Base-by-base conservation (phyloP, 2,329 filamentous ascomycete species). In the Simplicillium sp. region DNA sequence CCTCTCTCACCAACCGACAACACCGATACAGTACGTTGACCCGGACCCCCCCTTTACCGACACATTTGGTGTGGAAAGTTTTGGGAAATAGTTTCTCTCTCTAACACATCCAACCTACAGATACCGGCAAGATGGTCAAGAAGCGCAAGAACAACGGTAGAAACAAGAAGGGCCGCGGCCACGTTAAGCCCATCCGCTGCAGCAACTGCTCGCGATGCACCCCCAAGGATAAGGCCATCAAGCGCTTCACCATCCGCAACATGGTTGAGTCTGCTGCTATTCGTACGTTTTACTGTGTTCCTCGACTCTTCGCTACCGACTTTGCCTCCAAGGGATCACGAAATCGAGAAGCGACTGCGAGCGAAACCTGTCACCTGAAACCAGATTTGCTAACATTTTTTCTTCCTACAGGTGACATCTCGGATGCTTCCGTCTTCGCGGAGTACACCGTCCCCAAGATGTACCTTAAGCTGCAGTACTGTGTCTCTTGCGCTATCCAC, bases 401-500 rank as follows among this genome's bases (percentile, higher is more conserved):
- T 32, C 18, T 41, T 36, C 43, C 9, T 35, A 44, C 64, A 97
- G 92, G 92, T 88, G 92, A 98, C 87, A 98, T 98, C 77, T 96
- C 89, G 56, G 92, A 98, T 70, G 92, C 94, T 65, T 97, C 92
- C 64, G 92, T 98, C 73, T 98, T 97, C 76, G 71, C 85, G 64
- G 92, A 98, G 78, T 98, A 98, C 81, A 89, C 88, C 59, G 90
- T 98, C 65, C 92, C 92, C 75, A 98, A 98, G 87, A 98, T 98
- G 94, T 98, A 98, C 87, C 80, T 98, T 75, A 98, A 98, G 85
- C 84, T 98, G 70, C 92, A 98, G 80, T 98, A 98, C 87, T 98
- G 92, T 73, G 92, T 98, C 67, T 97, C 90, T 73, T 98, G 92
- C 76, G 92, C 92, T 66, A 98, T 98, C 58, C 92, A 98, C 81